phyloP scores from a whole-genome alignment of 2,329 filamentous ascomycete genomes.

The Septoria linicola region DNA sequence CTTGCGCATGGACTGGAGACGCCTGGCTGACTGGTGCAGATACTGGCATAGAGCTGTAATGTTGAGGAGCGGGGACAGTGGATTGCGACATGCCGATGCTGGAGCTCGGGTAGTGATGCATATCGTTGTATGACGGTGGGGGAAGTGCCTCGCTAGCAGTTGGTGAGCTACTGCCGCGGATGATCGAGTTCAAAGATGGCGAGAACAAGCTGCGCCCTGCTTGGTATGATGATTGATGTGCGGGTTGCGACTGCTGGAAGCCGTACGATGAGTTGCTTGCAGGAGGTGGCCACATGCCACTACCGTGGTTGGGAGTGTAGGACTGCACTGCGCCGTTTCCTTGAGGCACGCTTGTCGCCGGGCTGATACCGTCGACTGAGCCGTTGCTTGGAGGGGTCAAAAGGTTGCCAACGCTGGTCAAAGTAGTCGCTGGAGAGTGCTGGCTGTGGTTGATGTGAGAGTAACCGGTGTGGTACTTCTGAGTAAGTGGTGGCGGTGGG shows the following conservation, averaged over 20 bases:
- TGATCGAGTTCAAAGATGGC: conserved; percentile 54
- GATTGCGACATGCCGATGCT: conserved; percentile 58
- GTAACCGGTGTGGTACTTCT: conserved; percentile 47
- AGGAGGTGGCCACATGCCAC: conserved; percentile 58
- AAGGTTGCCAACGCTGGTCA: conserved; percentile 59
- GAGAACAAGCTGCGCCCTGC: conserved; percentile 56
- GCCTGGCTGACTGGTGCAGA: conserved; percentile 38
- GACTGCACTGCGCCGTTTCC: conserved; percentile 53
- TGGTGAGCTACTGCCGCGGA: conserved; percentile 59
- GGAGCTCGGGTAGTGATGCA: conserved; percentile 57
- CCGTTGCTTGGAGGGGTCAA: conserved; percentile 63
- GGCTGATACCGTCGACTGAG: conserved; percentile 61
- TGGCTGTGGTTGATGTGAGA: conserved; percentile 43
- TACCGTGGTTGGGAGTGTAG: conserved; percentile 56
- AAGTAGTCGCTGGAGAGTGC: conserved; percentile 43
- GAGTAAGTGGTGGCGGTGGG: conserved; percentile 59
- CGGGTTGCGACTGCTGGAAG: conserved; percentile 46
- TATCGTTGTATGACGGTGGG: conserved; percentile 65
- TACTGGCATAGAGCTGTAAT: conserved; percentile 45
- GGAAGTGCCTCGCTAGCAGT: conserved; percentile 62
- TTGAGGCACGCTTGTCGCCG: conserved; percentile 58
- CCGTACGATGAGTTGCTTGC: conserved; percentile 59
- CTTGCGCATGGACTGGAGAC: conserved; percentile 59
- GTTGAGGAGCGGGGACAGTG: conserved; percentile 45
- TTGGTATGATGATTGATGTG: conserved; percentile 49